These are phyloP conservation scores for Rhynchospora tenuis DNA, from an alignment of 176 grass and related monocot genomes.

Conservation along the genomic window DNA sequence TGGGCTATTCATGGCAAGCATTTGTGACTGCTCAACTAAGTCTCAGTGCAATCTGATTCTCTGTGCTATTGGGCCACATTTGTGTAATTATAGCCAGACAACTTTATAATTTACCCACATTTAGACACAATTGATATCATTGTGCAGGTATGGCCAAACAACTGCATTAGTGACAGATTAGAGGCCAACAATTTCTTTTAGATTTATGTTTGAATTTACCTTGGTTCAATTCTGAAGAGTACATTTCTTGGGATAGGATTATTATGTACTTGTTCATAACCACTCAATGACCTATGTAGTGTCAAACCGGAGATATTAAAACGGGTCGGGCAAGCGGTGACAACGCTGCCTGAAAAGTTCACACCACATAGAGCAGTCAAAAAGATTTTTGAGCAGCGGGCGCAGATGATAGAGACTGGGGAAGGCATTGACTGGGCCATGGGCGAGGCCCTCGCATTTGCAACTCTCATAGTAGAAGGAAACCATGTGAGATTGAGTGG, in stretches of 20 bases:
- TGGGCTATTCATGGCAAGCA: neutral
- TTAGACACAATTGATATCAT: neutral
- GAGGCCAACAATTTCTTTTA: neutral
- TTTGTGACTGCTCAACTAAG: neutral
- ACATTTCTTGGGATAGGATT: constrained; percentile 4
- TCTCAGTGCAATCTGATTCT: neutral
- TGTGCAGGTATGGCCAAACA: neutral
- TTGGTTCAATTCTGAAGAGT: neutral
- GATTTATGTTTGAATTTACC: neutral
- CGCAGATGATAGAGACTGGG: constrained; percentile 73
- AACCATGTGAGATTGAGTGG: constrained; percentile 96
- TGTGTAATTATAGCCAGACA: neutral
- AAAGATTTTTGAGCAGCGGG: constrained; percentile 77
- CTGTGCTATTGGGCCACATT: neutral
- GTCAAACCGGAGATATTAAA: constrained; percentile 93
- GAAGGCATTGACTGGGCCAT: constrained; percentile 93
- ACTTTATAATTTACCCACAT: neutral
- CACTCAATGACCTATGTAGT: constrained; percentile 25
- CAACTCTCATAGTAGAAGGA: constrained; percentile 89
- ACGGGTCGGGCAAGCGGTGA: constrained; percentile 76
- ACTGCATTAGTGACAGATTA: neutral
- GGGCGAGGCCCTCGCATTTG: constrained; percentile 87
- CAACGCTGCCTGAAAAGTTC: constrained; percentile 78
- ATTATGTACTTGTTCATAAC: neutral
- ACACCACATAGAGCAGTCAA: constrained; percentile 82